phyloP scores from a whole-genome alignment of 2,329 filamentous ascomycete genomes.

The Nothophoma quercina region DNA sequence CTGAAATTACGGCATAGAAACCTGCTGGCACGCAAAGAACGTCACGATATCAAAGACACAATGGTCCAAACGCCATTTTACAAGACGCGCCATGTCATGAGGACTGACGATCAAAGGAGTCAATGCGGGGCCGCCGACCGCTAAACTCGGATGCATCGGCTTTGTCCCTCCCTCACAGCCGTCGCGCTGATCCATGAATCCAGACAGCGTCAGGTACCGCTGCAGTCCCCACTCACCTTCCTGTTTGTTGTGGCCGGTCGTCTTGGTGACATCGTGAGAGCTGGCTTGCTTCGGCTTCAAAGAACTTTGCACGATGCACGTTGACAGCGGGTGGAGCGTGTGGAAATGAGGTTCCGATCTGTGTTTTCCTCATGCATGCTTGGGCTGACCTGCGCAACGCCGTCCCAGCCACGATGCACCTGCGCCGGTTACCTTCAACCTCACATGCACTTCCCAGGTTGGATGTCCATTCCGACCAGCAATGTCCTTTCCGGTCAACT shows the following conservation, averaged over 20 bases:
- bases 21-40: slow-evolving; percentile 23
- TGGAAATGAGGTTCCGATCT: neutral
- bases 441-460: neutral
- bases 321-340: slow-evolving; percentile 15
- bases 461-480: slow-evolving; percentile 2
- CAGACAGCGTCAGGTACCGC: slow-evolving; percentile 24
- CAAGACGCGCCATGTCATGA: slow-evolving; percentile 34
- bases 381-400: slow-evolving; percentile 6
- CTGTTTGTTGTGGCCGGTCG: slow-evolving; percentile 28
- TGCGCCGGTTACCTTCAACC: neutral
- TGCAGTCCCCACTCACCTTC: slow-evolving; percentile 24
- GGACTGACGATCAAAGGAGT: slow-evolving; percentile 37
- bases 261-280: slow-evolving; percentile 8
- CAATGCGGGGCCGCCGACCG: slow-evolving; percentile 27
- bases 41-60: slow-evolving; percentile 36
- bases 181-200: slow-evolving; percentile 18
- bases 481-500: slow-evolving; percentile 3
- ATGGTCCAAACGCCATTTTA: slow-evolving; percentile 26
- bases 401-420: slow-evolving; percentile 3
- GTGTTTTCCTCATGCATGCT: neutral
- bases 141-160: slow-evolving; percentile 33
- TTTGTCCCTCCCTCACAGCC: slow-evolving; percentile 17
- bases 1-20: slow-evolving; percentile 29
- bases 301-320: slow-evolving; percentile 2
- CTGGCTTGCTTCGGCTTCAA: slow-evolving; percentile 17